A percentile compares a stretch with the other conserved stretches of the same genome.
Conservation (phyloP, 1,139 yeast species). For the Meyerozyma elateridarum region DNA sequence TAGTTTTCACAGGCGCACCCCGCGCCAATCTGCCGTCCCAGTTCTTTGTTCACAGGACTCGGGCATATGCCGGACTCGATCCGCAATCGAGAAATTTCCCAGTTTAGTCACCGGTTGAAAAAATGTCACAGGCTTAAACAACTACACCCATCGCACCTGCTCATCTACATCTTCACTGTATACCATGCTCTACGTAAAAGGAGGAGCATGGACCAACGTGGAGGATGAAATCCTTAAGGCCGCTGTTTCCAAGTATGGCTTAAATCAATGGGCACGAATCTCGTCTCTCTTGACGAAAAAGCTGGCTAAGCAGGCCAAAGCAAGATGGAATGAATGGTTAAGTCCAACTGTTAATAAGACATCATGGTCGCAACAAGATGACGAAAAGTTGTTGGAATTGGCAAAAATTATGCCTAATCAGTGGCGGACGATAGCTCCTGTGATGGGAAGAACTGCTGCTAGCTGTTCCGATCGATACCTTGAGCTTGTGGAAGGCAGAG, state of each 20-base stretch:
- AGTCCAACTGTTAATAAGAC: slow-evolving; percentile 64
- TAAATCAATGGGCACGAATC: slow-evolving; percentile 92
- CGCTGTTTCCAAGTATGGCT: slow-evolving; percentile 88
- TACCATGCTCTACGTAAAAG: slow-evolving; percentile 57
- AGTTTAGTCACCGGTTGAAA: no score
- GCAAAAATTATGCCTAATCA: slow-evolving; percentile 82
- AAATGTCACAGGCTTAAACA: no score
- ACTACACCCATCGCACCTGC: no score
- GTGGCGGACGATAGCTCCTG: slow-evolving; percentile 85
- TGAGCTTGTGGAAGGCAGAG: slow-evolving; percentile 58
- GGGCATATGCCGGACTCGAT: no score
- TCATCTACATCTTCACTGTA: not conserved
- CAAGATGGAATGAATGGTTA: slow-evolving; percentile 88
- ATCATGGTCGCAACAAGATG: slow-evolving; percentile 77
- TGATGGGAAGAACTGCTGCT: slow-evolving; percentile 80
- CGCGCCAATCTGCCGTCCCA: no score
- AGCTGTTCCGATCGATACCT: slow-evolving; percentile 89
- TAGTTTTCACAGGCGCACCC: slow-evolving; percentile 3
- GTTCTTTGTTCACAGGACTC: no score
- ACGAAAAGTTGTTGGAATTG: slow-evolving; percentile 60
- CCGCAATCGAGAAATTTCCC: no score
- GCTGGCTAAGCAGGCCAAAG: slow-evolving; percentile 87
- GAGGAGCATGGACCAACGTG: slow-evolving; percentile 87
- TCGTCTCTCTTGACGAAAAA: slow-evolving; percentile 82
- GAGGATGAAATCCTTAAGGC: slow-evolving; percentile 90